A percentile compares a stretch with the other conserved stretches of the same genome.
phyloP scores from a whole-genome alignment of 495 filamentous ascomycete species.

The Penicillium cataractarum region DNA sequence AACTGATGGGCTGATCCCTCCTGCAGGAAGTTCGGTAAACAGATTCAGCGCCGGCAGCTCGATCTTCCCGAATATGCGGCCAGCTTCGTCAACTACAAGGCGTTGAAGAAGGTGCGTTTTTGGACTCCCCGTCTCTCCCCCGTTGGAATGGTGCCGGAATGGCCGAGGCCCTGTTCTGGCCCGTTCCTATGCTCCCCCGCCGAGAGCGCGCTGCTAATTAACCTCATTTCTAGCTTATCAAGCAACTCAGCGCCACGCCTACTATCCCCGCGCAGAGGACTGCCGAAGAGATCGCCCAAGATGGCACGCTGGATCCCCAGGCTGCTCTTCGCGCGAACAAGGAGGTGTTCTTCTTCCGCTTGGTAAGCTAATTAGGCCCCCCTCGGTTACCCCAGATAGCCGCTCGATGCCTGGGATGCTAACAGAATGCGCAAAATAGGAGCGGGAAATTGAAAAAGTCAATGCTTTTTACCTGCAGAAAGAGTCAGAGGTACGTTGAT shows the following conservation, averaged over 20 bases:
- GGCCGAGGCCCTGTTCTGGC: background rate
- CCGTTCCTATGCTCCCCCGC: background rate
- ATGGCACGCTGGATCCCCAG: conserved; percentile 69
- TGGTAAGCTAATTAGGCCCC: conserved; percentile 58
- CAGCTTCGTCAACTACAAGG: conserved; percentile 99
- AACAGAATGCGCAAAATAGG: conserved; percentile 52
- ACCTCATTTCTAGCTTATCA: conserved; percentile 77
- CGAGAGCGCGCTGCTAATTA: conserved; percentile 15
- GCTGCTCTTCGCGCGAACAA: conserved; percentile 94
- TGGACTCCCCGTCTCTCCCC: background rate
- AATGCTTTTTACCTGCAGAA: conserved; percentile 98
- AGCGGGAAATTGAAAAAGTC: conserved; percentile 97
- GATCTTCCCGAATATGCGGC: conserved; percentile 99
- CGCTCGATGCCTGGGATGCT: background rate
- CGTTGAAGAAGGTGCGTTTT: conserved; percentile 83
- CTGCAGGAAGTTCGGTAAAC: conserved; percentile 97
- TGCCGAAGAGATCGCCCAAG: conserved; percentile 46
- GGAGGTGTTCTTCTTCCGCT: conserved; percentile 96
- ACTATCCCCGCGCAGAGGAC: conserved; percentile 76
- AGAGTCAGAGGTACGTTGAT: conserved; percentile 78
- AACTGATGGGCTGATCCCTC: background rate
- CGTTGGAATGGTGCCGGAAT: background rate
- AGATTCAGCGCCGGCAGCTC: conserved; percentile 97
- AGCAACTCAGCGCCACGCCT: conserved; percentile 90
- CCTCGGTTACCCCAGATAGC: background rate